Conservation (phyloP, 176 grass and related monocot species). For the Chloris gayana region DNA sequence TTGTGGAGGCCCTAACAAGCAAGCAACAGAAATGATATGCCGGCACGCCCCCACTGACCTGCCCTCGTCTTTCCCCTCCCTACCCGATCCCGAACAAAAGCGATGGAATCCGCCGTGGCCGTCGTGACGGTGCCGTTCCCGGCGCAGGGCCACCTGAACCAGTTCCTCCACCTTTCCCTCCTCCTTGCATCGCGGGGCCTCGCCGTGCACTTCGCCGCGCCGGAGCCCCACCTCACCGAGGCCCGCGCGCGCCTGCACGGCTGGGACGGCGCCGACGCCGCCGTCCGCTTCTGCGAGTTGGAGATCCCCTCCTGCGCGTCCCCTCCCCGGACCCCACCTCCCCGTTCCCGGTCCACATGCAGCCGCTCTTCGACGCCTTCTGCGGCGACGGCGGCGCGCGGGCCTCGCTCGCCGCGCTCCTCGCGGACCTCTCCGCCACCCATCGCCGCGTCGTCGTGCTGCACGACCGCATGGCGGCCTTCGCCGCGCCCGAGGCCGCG, state of each 20-base stretch:
- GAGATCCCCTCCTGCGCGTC: constrained; percentile 43
- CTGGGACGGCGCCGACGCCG: constrained; percentile 10
- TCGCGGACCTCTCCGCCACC: constrained; percentile 17
- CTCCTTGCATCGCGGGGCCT: constrained; percentile 48
- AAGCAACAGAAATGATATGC: not conserved
- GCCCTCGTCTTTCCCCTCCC: not conserved
- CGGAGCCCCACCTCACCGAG: constrained; percentile 50
- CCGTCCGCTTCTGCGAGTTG: constrained; percentile 54
- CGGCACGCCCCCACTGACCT: not conserved
- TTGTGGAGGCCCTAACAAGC: not conserved
- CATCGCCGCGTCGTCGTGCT: constrained; percentile 47
- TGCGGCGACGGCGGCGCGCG: not conserved
- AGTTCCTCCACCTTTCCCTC: constrained; percentile 65
- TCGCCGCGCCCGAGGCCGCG: constrained; percentile 30
- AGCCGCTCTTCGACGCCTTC: constrained; percentile 44
- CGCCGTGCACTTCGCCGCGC: constrained; percentile 64
- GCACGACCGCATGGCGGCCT: constrained; percentile 35
- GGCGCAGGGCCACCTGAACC: constrained; percentile 75
- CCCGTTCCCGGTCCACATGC: constrained; percentile 55
- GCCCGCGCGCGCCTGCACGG: constrained; percentile 43
- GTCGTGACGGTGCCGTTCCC: constrained; percentile 66
- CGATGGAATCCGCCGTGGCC: constrained; percentile 37
- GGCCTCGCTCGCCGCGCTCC: constrained; percentile 36
- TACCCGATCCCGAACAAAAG: constrained; percentile 5
- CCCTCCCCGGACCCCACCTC: constrained; percentile 14